Evolutionary conservation across 2,329 filamentous ascomycete species (phyloP).

Genomic region (Botrytis elliptica): DNA sequence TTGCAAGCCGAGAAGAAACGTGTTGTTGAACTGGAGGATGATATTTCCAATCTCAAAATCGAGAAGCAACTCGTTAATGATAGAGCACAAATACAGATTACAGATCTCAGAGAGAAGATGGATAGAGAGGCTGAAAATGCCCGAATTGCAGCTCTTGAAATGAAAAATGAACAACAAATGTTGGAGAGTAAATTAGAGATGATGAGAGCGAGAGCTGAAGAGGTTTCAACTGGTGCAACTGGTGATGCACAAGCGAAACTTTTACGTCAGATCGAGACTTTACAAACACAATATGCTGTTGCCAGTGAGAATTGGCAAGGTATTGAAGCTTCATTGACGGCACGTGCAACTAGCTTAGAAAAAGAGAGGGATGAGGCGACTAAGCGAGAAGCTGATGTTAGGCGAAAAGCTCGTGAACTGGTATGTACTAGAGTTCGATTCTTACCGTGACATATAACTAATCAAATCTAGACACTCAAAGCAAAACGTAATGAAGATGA

Average conservation of each 20-base stretch:
- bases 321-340: constrained; percentile 82
- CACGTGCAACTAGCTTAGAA: constrained; percentile 74
- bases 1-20: constrained; percentile 63
- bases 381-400: constrained; percentile 79
- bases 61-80: constrained; percentile 77
- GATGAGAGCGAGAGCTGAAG: constrained; percentile 81
- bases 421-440: constrained; percentile 49
- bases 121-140: constrained; percentile 70
- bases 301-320: constrained; percentile 98
- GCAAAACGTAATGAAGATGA: constrained; percentile 70
- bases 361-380: constrained; percentile 87
- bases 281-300: constrained; percentile 92
- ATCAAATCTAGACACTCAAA: constrained; percentile 58
- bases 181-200: constrained; percentile 89
- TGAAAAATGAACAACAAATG: constrained; percentile 72
- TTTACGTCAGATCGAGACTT: constrained; percentile 87
- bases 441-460: constrained; percentile 29
- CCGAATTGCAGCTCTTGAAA: constrained; percentile 68
- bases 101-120: constrained; percentile 70
- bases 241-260: constrained; percentile 87
- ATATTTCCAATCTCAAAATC: constrained; percentile 64
- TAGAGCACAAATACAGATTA: constrained; percentile 66
- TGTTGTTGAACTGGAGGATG: constrained; percentile 55
- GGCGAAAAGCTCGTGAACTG: constrained; percentile 84
- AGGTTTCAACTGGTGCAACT: constrained; percentile 77